Evolutionary conservation across 164 flowering plant genomes (phyloP), one percentile per base, ranked within the genome.

Genomic region (Cinnamomum chago): DNA sequence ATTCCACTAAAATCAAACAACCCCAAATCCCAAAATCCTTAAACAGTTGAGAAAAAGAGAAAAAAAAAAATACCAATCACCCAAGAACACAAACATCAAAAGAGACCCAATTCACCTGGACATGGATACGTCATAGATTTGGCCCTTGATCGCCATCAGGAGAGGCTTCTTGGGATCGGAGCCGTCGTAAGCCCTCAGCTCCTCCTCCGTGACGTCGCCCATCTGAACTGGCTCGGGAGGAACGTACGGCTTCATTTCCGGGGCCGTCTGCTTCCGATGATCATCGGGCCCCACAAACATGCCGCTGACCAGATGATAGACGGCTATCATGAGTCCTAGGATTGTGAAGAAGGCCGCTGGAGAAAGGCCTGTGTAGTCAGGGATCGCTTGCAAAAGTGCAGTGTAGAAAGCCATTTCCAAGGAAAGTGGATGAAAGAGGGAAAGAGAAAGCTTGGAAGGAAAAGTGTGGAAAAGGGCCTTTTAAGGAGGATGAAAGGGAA

Each of bases 321-420:
- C 87, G 2, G 84, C 86, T 2, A 76, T 68, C 90, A 84, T 86
- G 58, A 89, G 60, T 3, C 86, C 89, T 5, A 80, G 58, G 67
- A 89, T 84, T 7, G 95, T 89, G 85, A 89, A 90, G 83, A 90
- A 90, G 2, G 86, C 90, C 69, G 87, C 75, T 35, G 91, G 90
- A 1, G 91, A 85, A 10, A 89, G 83, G 9, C 95, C 93, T 5
- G 92, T 90, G 84, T 87, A 86, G 68, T 62, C 65, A 73, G 81
- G 65, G 18, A 90, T 83, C 10, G 83, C 70, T 1, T 87, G 89
- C 79, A 77, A 84, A 47, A 79, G 70, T 30, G 80, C 72, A 22
- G 83, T 20, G 81, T 85, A 82, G 0, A 87, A 52, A 20, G 78
- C 83, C 88, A 83, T 85, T 68, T 40, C 60, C 23, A 15, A 14